These are phyloP conservation scores for Pezicula carpinea DNA, from an alignment of 2,329 filamentous ascomycete genomes.

Conservation along the genomic window DNA sequence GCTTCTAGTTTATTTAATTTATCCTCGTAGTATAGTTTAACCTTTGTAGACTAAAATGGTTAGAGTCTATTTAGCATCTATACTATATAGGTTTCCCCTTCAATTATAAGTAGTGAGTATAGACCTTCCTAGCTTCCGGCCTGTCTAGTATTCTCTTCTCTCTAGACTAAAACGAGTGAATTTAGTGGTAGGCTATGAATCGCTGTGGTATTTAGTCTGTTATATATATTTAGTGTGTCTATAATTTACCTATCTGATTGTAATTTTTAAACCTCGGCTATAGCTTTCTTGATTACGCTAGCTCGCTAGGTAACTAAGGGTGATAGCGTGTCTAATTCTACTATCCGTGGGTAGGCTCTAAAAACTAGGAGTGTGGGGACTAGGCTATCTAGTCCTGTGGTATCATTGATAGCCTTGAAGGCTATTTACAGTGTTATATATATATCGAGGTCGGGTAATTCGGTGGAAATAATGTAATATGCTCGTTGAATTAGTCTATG, in stretches of 20 bases:
- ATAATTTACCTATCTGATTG: background rate
- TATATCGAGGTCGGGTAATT: conserved; percentile 1
- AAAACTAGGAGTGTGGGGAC: conserved; percentile 9
- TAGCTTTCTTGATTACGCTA: conserved; percentile 3
- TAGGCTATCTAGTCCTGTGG: conserved; percentile 7
- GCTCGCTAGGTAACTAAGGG: background rate
- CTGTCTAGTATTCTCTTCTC: background rate
- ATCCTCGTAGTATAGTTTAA: no score
- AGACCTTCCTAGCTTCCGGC: background rate
- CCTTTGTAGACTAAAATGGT: no score
- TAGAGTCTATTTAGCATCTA: background rate
- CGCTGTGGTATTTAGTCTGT: conserved; percentile 1
- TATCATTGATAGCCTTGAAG: conserved; percentile 12
- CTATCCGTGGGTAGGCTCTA: conserved; percentile 3
- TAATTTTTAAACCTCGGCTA: conserved; percentile 3
- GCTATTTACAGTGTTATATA: conserved; percentile 9
- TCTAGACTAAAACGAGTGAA: conserved; percentile 3
- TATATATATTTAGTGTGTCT: conserved; percentile 1
- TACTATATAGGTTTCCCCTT: conserved; percentile 3
- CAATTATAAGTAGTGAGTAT: background rate
- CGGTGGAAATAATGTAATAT: conserved; percentile 5
- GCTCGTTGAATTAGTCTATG: conserved; percentile 3
- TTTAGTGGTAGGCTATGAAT: conserved; percentile 5
- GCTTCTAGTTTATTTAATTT: no score
- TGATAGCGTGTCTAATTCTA: background rate